Base-by-base conservation (phyloP, 1,284 basidiomycete species). In the Peniophora sp. region DNA sequence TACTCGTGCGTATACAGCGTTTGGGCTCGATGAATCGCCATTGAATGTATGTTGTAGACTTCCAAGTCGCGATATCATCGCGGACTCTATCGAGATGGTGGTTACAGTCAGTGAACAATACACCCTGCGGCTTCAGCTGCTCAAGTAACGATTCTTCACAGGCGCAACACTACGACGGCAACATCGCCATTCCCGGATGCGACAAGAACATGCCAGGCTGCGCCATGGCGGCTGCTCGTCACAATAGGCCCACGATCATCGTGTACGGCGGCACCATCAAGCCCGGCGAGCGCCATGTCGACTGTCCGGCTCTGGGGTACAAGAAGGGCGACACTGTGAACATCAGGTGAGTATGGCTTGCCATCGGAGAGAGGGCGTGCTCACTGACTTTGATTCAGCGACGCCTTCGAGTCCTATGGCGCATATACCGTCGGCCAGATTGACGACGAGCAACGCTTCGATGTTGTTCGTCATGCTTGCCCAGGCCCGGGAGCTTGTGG, bases 121-220 rank as follows among this genome's bases (percentile, higher is more conserved):
- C 24, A 27, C 17, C 52, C 18, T 44, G 20, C 35, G 24, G 15
- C n/a, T n/a, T n/a, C n/a, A n/a, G n/a, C n/a, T n/a, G n/a, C n/a
- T 23, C 34, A 24, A 24, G 18, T 37, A 45, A 39, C 47, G 51
- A 37, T 17, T 37, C 24, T 44, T 35, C 34, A 24, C 52, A 87
- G 85, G 88, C 86, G 14, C 88, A 91, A 74, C 82, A 90, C 64
- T 88, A 93, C 60, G 90, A 93, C 56, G 90, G 78, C n/a, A 90
- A 90, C 60, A 89, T 93, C 54, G 79, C 85, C 2, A 75, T 88
- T 53, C 88, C 85, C 24, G 87, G 85, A 56, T 94, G 91, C 58
- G 92, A 96, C 70, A 96, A 95, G 71, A 94, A 94, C 64, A 94
- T 93, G 90, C 92, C 92, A 14, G 92, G 90, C 20, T 88, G 85